Conservation (phyloP, 768 basidiomycete species). For the Auricularia sp. region DNA sequence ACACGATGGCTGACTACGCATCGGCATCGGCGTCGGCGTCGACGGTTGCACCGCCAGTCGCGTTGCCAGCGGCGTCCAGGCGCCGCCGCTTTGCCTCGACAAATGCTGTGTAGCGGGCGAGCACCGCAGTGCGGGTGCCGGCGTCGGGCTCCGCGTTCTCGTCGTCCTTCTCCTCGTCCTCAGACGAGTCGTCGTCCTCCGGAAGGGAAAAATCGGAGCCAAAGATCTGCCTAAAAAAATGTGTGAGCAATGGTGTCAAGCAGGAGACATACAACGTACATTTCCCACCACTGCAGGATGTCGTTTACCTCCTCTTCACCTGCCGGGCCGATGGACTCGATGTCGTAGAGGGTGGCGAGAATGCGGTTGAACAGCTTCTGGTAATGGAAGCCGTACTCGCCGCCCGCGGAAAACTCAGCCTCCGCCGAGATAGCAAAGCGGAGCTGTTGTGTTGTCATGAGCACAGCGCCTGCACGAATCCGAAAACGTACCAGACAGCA, state of each 20-base stretch:
- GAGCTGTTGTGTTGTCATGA: background rate
- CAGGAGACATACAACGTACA: background rate
- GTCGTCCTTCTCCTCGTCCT: too few relatives aligned
- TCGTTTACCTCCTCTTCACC: background rate
- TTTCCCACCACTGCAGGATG: background rate
- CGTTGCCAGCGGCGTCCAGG: too few relatives aligned
- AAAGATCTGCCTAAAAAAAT: background rate
- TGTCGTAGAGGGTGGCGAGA: background rate
- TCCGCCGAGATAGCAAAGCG: background rate
- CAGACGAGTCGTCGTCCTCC: too few relatives aligned
- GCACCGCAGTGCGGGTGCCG: too few relatives aligned
- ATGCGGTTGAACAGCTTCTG: background rate
- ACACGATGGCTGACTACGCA: too few relatives aligned
- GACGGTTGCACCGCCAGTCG: too few relatives aligned
- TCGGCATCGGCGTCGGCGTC: too few relatives aligned
- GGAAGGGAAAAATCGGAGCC: background rate
- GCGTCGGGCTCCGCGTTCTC: too few relatives aligned
- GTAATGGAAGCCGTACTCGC: background rate
- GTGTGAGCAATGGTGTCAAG: background rate
- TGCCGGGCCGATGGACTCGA: background rate
- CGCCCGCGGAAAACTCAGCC: background rate
- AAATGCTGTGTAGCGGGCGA: too few relatives aligned
- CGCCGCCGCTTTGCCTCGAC: too few relatives aligned
- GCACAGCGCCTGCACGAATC: background rate
- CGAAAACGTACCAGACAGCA: background rate